These are phyloP conservation scores for Corinectria fuckeliana DNA, from an alignment of 2,329 filamentous ascomycete species.

Conservation along the genomic window DNA sequence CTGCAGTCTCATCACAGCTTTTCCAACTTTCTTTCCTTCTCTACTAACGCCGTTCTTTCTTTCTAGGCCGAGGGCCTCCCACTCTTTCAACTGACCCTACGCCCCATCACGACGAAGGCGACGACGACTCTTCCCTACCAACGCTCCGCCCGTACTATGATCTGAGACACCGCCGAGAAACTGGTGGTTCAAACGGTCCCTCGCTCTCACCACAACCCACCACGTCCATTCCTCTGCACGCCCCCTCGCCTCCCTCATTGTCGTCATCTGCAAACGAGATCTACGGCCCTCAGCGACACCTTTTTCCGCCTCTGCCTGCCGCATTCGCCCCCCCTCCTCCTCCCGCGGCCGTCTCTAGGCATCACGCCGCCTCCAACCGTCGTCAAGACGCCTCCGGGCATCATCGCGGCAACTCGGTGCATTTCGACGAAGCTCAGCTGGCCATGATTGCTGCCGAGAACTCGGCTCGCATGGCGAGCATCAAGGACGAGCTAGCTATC, in stretches of 20 bases:
- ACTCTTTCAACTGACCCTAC: conserved; percentile 28
- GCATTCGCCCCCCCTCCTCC: conserved; percentile 20
- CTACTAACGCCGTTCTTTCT: conserved; percentile 13
- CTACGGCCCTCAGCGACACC: conserved; percentile 49
- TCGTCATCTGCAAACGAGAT: conserved; percentile 48
- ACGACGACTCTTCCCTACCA: conserved; percentile 33
- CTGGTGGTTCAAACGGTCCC: conserved; percentile 25
- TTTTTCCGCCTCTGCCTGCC: conserved; percentile 40
- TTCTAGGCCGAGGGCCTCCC: conserved; percentile 35
- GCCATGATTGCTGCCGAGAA: conserved; percentile 47
- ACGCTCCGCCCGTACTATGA: conserved; percentile 38
- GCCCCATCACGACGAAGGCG: conserved; percentile 30
- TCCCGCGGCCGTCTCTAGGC: background rate
- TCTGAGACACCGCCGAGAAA: conserved; percentile 31
- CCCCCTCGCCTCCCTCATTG: conserved; percentile 49
- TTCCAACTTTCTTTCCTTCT: background rate
- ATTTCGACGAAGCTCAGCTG: conserved; percentile 49
- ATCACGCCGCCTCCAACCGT: no score
- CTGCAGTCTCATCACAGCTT: background rate
- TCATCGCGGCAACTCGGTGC: conserved; percentile 32
- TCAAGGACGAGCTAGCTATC: conserved; percentile 60
- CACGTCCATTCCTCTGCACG: conserved; percentile 40
- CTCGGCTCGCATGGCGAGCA: conserved; percentile 44
- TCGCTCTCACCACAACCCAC: conserved; percentile 47
- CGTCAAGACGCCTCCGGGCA: conserved; percentile 16